Conservation (phyloP, 2,329 filamentous ascomycete genomes). For the Fusarium albidum region DNA sequence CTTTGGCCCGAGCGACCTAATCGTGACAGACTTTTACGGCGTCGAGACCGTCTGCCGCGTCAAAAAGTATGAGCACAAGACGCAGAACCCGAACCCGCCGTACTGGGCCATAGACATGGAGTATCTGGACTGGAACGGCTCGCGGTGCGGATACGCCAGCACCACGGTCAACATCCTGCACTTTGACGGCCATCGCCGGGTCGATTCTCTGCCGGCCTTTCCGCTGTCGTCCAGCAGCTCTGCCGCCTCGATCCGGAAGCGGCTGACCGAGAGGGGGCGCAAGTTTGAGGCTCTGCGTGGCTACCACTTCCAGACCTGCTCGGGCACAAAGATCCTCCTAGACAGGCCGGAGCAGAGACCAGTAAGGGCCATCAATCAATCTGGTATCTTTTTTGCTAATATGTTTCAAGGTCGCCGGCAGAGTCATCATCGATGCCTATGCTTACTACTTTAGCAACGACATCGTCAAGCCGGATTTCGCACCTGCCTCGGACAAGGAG, state of each 20-base stretch:
- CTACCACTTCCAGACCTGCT: conserved; percentile 42
- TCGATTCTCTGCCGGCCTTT: conserved; percentile 40
- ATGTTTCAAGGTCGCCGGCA: conserved; percentile 32
- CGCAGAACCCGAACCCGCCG: too few species aligned
- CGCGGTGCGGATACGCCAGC: conserved; percentile 40
- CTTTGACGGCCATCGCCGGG: conserved; percentile 39
- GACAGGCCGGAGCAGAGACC: conserved; percentile 40
- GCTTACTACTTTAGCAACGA: conserved; percentile 46
- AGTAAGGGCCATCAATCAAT: conserved; percentile 13
- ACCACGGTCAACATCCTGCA: conserved; percentile 36
- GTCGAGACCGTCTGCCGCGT: conserved; percentile 49
- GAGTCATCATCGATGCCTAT: conserved; percentile 46
- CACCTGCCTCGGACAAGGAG: neutral
- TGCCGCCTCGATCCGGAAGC: conserved; percentile 33
- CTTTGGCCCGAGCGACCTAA: conserved; percentile 45
- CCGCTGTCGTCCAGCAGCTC: conserved; percentile 41
- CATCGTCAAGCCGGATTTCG: conserved; percentile 40
- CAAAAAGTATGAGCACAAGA: conserved; percentile 39
- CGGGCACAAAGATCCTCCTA: conserved; percentile 42
- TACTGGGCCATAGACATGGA: conserved; percentile 43
- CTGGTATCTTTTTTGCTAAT: neutral
- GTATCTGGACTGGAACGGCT: conserved; percentile 49
- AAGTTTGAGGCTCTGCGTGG: conserved; percentile 45
- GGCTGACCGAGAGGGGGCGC: conserved; percentile 42
- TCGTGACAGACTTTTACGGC: conserved; percentile 43